Evolutionary conservation across 1,284 basidiomycete species (phyloP).

Genomic region (Rhodotorula sp.): DNA sequence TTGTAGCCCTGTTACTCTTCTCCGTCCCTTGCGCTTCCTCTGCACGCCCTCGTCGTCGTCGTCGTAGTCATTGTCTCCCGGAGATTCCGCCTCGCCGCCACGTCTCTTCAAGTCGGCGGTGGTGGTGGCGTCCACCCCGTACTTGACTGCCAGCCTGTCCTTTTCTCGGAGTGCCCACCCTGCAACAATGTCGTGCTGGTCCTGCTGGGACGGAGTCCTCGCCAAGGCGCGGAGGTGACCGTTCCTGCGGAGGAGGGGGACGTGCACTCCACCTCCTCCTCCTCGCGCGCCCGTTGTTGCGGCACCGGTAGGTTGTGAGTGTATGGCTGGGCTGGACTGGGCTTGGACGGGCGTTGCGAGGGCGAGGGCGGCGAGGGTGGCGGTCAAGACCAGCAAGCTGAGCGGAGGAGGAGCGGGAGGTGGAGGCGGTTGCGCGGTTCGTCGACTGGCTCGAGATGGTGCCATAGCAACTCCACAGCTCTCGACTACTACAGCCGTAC

Average conservation of each 20-base stretch:
- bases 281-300: background rate
- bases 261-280: constrained; percentile 6
- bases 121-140: constrained; percentile 8
- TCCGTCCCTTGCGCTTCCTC: background rate
- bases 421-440: background rate
- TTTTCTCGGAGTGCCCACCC: constrained; percentile 43
- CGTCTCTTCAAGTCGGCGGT: constrained; percentile 3
- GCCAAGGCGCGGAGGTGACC: constrained; percentile 16
- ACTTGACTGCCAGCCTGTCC: constrained; percentile 34
- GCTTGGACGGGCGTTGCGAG: too few relatives aligned
- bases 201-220: background rate
- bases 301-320: background rate
- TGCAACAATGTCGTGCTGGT: constrained; percentile 11
- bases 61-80: constrained; percentile 3
- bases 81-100: background rate
- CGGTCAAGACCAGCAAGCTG: background rate
- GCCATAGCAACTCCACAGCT: too few relatives aligned
- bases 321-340: background rate
- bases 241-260: constrained; percentile 18
- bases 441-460: background rate
- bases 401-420: constrained; percentile 1
- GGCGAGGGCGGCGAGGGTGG: background rate
- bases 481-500: too few relatives aligned
- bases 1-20: too few relatives aligned
- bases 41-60: background rate